These are phyloP conservation scores for Myochromella boudieri DNA, from an alignment of 768 basidiomycete species.

Conservation along the genomic window DNA sequence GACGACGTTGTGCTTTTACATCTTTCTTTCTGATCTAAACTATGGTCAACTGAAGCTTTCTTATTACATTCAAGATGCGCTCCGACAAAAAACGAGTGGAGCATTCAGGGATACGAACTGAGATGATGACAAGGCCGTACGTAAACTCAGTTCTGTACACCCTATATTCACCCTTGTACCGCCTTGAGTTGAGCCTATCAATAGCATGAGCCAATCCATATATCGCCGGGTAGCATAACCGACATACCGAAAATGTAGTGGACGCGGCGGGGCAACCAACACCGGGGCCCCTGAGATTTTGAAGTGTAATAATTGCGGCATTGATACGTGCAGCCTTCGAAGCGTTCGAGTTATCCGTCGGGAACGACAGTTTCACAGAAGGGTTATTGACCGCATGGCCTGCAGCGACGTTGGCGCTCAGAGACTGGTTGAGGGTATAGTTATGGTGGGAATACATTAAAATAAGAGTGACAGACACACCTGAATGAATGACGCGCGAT, in stretches of 20 bases:
- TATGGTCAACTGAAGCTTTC: too few relatives aligned
- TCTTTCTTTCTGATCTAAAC: too few relatives aligned
- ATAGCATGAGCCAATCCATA: slow-evolving; percentile 1
- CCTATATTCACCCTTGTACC: slow-evolving; percentile 16
- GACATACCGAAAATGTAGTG: slow-evolving; percentile 21
- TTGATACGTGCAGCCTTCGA: slow-evolving; percentile 58
- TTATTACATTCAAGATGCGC: too few relatives aligned
- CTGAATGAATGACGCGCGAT: slow-evolving; percentile 47
- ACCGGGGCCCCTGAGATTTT: slow-evolving; percentile 71
- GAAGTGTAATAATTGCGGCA: slow-evolving; percentile 62
- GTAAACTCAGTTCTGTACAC: too few relatives aligned
- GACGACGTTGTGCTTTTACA: too few relatives aligned
- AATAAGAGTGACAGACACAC: too few relatives aligned
- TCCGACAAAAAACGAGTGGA: too few relatives aligned
- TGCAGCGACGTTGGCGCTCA: slow-evolving; percentile 58
- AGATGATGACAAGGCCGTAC: too few relatives aligned
- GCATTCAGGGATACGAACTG: too few relatives aligned
- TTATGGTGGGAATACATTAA: not conserved
- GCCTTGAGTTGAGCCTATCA: slow-evolving; percentile 26
- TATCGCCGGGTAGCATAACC: not conserved
- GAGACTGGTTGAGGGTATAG: slow-evolving; percentile 24
- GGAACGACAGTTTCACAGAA: slow-evolving; percentile 56
- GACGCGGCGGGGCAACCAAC: slow-evolving; percentile 58
- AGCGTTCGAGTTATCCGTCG: slow-evolving; percentile 53
- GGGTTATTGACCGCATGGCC: slow-evolving; percentile 67